These are phyloP conservation scores for Epichloe gansuensis DNA, from an alignment of 2,329 filamentous ascomycete genomes.

Conservation along the genomic window DNA sequence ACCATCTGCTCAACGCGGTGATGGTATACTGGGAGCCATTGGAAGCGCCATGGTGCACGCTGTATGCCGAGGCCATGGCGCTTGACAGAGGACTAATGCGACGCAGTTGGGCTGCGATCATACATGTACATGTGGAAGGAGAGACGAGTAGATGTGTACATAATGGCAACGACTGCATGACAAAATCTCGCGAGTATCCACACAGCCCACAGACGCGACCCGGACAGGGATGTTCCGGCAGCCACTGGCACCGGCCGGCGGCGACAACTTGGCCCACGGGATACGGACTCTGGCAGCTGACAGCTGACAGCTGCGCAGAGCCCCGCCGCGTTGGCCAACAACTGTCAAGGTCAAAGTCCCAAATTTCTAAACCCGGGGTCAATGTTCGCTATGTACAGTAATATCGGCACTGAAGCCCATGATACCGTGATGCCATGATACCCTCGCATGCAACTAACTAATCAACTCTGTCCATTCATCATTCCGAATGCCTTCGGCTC, in stretches of 20 bases:
- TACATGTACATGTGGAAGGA: conserved; percentile 12
- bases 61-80: conserved; percentile 28
- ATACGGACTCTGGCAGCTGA: not conserved
- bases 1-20: conserved; percentile 75
- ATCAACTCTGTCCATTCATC: not conserved
- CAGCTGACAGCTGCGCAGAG: not conserved
- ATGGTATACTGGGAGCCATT: conserved; percentile 37
- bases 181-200: not conserved
- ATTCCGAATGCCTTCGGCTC: not conserved
- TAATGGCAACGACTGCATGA: not conserved
- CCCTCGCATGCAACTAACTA: too few relatives aligned
- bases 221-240: not conserved
- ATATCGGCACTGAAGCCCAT: not conserved
- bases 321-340: not conserved
- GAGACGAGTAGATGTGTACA: not conserved
- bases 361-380: too few relatives aligned
- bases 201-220: not conserved
- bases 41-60: conserved; percentile 23
- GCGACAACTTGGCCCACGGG: not conserved
- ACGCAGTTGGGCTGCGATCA: conserved; percentile 14
- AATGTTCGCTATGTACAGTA: not conserved
- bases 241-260: not conserved
- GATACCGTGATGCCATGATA: too few relatives aligned
- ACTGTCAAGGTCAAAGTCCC: not conserved
- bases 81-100: conserved; percentile 13